Evolutionary conservation across 306 rosid species (phyloP).

Genomic region (Casuarina cunninghamiana): DNA sequence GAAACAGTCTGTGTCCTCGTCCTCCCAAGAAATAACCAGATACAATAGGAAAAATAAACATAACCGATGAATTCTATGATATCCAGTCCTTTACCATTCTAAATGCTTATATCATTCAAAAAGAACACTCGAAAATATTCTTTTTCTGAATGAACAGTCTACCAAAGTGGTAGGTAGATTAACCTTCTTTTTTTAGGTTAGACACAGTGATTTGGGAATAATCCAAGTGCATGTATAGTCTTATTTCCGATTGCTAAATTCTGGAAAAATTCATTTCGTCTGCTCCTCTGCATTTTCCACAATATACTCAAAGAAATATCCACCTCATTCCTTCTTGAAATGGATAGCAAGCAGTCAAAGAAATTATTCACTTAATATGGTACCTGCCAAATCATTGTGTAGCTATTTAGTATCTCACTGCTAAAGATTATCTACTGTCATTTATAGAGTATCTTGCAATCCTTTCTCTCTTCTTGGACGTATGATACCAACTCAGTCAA

Average conservation of each 20-base stretch:
- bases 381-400: not conserved
- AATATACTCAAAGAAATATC: not conserved
- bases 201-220: not conserved
- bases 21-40: not conserved
- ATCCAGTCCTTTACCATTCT: not conserved
- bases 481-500: not conserved
- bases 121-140: slow-evolving; percentile 1
- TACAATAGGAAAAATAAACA: not conserved
- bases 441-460: not conserved
- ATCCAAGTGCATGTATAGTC: not conserved
- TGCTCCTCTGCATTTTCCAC: slow-evolving; percentile 4
- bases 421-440: not conserved
- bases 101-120: not conserved
- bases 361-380: slow-evolving; percentile 9
- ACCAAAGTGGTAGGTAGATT: not conserved
- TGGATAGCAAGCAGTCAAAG: slow-evolving; percentile 1
- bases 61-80: not conserved
- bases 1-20: slow-evolving; percentile 3
- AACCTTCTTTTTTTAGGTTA: not conserved
- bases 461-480: not conserved
- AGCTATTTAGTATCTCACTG: not conserved
- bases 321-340: not conserved
- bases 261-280: not conserved
- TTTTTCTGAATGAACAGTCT: not conserved
- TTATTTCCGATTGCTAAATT: not conserved